Conservation (phyloP, 805 yeast genomes). For the Candida easanensis region DNA sequence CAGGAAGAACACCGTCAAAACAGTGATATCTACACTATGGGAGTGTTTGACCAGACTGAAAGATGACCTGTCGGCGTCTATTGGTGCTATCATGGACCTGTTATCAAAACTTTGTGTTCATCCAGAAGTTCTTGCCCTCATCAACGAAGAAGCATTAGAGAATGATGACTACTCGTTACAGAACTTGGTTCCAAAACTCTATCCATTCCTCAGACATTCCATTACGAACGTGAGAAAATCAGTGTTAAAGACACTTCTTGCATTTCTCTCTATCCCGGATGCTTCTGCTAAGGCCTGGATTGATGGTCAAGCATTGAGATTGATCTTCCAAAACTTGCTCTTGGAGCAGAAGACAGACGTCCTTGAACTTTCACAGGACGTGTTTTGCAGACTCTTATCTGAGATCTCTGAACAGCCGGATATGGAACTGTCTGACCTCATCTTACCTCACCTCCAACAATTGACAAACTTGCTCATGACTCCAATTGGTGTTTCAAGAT, state of each 20-base stretch:
- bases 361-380: constrained; percentile 55
- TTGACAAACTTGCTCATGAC: constrained; percentile 74
- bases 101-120: constrained; percentile 84
- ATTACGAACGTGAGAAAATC: constrained; percentile 88
- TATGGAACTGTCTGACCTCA: constrained; percentile 48
- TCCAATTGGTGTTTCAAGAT: constrained; percentile 92
- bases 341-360: constrained; percentile 86
- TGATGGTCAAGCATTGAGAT: constrained; percentile 65
- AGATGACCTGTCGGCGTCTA: constrained; percentile 92
- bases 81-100: constrained; percentile 94
- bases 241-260: constrained; percentile 74
- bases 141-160: constrained; percentile 57
- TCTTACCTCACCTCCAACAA: constrained; percentile 57
- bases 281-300: constrained; percentile 66
- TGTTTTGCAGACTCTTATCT: constrained; percentile 54
- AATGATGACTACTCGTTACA: constrained; percentile 61
- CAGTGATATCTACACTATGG: constrained; percentile 77
- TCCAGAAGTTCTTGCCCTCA: constrained; percentile 66
- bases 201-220: constrained; percentile 91
- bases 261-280: constrained; percentile 64
- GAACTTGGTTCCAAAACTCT: constrained; percentile 80
- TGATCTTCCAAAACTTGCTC: constrained; percentile 80
- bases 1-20: constrained; percentile 44
- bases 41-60: constrained; percentile 76
- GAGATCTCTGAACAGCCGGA: constrained; percentile 39